Percentiles rank a stretch among this genome's conserved stretches.
These are phyloP conservation scores for Omphalotus guepiniiformis DNA, from an alignment of 768 basidiomycete species.

Conservation along the genomic window DNA sequence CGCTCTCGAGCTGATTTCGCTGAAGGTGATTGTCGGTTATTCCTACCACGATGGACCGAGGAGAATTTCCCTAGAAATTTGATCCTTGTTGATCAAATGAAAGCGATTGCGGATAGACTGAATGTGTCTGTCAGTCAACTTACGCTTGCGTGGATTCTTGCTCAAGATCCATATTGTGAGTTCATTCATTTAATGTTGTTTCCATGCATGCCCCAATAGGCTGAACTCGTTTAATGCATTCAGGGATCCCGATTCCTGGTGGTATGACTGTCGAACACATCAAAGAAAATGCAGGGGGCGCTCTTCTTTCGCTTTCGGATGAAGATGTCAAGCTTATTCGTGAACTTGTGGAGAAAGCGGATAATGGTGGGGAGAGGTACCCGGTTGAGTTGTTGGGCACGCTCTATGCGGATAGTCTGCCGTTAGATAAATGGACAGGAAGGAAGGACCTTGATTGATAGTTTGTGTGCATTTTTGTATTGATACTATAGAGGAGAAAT, in stretches of 20 bases:
- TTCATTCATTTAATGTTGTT: not conserved
- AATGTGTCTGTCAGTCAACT: slow-evolving; percentile 20
- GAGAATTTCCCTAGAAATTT: slow-evolving; percentile 16
- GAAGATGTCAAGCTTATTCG: not conserved
- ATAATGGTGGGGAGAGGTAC: not conserved
- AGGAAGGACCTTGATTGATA: too few species aligned
- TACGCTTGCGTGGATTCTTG: slow-evolving; percentile 28
- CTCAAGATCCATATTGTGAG: slow-evolving; percentile 6
- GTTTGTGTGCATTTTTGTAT: too few species aligned
- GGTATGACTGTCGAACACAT: not conserved
- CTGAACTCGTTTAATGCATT: not conserved
- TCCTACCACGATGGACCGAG: slow-evolving; percentile 9
- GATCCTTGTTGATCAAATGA: slow-evolving; percentile 11
- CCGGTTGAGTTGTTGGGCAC: not conserved
- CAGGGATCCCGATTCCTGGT: not conserved
- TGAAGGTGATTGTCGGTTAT: slow-evolving; percentile 5
- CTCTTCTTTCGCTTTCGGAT: not conserved
- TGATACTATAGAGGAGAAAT: too few species aligned
- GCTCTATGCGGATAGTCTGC: not conserved
- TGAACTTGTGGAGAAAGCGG: not conserved
- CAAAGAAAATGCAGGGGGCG: not conserved
- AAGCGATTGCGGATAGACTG: slow-evolving; percentile 10
- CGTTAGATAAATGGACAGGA: not conserved
- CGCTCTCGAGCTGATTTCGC: slow-evolving; percentile 1
- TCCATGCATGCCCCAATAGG: too few species aligned